phyloP scores from a whole-genome alignment of 805 yeast genomes.

The Wickerhamiella nectarea region DNA sequence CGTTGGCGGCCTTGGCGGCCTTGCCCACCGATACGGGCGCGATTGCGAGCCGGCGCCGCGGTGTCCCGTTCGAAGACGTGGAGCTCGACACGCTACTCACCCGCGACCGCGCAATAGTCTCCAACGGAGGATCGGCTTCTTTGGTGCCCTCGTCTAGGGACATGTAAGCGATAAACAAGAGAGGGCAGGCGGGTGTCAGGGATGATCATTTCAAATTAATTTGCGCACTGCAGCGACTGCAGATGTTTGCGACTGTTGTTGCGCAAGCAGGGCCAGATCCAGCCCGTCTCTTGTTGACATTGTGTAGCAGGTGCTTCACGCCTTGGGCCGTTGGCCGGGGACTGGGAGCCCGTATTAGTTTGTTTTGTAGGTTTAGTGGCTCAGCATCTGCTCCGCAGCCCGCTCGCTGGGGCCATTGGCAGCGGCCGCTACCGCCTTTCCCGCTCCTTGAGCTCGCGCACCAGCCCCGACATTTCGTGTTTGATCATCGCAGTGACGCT shows the following conservation, averaged over 20 bases:
- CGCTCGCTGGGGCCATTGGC: no score
- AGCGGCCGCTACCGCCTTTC: neutral
- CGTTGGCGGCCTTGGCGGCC: no score
- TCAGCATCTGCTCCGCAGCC: no score
- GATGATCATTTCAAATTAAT: no score
- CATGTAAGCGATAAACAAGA: neutral
- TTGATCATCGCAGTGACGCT: conserved; percentile 2
- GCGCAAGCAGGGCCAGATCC: no score
- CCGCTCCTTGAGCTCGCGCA: conserved; percentile 3
- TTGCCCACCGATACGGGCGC: neutral
- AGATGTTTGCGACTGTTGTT: neutral
- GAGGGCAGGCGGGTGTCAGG: no score
- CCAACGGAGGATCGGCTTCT: neutral
- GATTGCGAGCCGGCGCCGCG: neutral
- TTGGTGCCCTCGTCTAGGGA: neutral
- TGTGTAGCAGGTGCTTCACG: no score
- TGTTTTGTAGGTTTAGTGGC: no score
- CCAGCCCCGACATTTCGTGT: conserved; percentile 5
- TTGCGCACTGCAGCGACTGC: neutral
- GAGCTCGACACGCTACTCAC: neutral
- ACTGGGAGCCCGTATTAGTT: no score
- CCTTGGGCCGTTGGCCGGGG: no score
- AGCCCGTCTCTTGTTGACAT: no score
- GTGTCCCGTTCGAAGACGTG: neutral
- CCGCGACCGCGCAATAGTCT: neutral